A percentile compares a stretch with the other conserved stretches of the same genome.
Conservation (phyloP, 805 yeast species). For the Barnettozyma sp. region DNA sequence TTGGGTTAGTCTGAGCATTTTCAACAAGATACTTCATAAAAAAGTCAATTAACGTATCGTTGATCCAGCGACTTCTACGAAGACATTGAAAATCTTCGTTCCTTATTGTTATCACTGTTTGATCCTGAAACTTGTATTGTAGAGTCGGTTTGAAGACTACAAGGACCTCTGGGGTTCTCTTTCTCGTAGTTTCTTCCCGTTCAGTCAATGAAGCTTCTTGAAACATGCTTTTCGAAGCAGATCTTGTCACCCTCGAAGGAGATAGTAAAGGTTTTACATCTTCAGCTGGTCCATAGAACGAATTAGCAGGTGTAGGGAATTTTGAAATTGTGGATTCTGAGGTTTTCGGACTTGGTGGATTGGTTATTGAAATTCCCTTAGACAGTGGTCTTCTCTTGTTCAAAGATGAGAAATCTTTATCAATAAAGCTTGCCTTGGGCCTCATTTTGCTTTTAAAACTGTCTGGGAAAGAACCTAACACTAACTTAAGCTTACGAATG, state of each 20-base stretch:
- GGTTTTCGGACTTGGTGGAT: not conserved
- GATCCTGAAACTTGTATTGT: constrained; percentile 46
- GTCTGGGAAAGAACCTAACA: not conserved
- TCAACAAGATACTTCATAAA: constrained; percentile 57
- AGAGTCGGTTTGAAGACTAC: constrained; percentile 35
- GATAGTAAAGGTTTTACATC: not conserved
- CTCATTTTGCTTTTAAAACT: not conserved
- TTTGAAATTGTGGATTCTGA: not conserved
- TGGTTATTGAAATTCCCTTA: not conserved
- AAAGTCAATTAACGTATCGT: constrained; percentile 84
- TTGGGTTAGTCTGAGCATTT: constrained; percentile 14
- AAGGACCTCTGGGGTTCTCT: constrained; percentile 7
- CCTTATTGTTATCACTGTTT: constrained; percentile 48
- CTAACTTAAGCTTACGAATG: not conserved
- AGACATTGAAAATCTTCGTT: constrained; percentile 73
- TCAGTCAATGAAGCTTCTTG: not conserved
- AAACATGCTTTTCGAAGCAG: not conserved
- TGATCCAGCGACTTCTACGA: constrained; percentile 78
- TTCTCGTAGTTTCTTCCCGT: constrained; percentile 1
- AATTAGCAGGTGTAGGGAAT: not conserved
- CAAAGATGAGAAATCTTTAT: not conserved
- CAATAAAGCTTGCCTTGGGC: not conserved
- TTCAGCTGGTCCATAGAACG: not conserved
- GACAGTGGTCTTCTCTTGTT: not conserved
- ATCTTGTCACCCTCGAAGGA: constrained; percentile 2